Base-by-base conservation (phyloP, 345 rosid genomes). In the Pseudoturritis turrita region DNA sequence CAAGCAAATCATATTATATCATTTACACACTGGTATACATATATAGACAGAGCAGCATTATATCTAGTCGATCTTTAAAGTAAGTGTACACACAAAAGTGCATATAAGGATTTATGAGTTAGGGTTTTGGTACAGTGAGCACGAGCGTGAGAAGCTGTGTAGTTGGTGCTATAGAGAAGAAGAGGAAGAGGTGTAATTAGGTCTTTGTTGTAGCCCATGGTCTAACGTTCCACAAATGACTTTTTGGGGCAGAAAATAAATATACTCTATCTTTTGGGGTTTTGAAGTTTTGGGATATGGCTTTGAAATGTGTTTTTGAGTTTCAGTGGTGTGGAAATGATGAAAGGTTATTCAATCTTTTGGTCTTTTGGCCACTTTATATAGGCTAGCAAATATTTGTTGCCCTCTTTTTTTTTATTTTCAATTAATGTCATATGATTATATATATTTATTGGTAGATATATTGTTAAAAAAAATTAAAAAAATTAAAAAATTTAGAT, bases 91-190 rank as follows among this genome's bases (percentile, higher is more conserved):
- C n/a, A n/a, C n/a, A n/a, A 55, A 33, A 55, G 45, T 57, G 45
- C 9, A 58, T 4, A 11, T 53, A 53, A 54, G 59, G 39, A n/a
- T 61, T 10, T 19, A 25, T 45, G 54, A 45, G 68, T 28, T 41
- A 43, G 65, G 66, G 66, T 46, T 18, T 45, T 19, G 23, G 7
- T 63, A 63, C 68, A 63, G n/a, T 63, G 68, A 31, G 68, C 18
- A 46, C 33, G 55, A 46, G 19, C 4, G 21, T 63, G 43, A 45
- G 55, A 63, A 63, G 55, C 31, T 58, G 46, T 58, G 45, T 37
- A 58, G 45, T 58, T 58, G 29, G 29, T 22, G 63, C 40, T 29
- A 54, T 15, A 29, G 40, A 31, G 60, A 54, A 19, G 28, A 37
- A 35, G 28, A 21, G 29, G 46, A 37, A 35, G 28, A 21, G 45